Percentiles rank a stretch among this genome's conserved stretches.
phyloP scores from a whole-genome alignment of 768 basidiomycete species.

The Leccinellum rugosiceps region DNA sequence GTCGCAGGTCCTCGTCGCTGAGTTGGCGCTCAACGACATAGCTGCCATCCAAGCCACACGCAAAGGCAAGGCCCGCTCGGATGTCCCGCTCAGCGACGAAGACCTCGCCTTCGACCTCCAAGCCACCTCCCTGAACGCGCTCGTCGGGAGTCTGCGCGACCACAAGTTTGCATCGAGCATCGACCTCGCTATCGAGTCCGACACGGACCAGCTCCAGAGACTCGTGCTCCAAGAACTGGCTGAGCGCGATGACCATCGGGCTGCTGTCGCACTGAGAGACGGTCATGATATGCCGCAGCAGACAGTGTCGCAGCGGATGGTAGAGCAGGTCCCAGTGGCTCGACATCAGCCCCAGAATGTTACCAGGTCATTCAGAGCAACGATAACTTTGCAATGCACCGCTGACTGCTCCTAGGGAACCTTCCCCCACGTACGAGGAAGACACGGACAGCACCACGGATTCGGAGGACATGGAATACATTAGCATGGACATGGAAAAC shows the following conservation, averaged over 20 bases:
- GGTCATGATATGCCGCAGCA: constrained; percentile 23
- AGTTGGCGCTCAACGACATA: constrained; percentile 43
- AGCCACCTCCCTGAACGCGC: constrained; percentile 31
- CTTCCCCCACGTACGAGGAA: not conserved
- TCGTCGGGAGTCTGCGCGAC: constrained; percentile 36
- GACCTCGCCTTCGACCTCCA: constrained; percentile 45
- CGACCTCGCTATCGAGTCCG: constrained; percentile 37
- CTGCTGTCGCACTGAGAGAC: constrained; percentile 37
- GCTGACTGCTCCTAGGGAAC: constrained; percentile 12
- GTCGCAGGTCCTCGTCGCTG: constrained; percentile 38
- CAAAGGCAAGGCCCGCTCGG: constrained; percentile 38
- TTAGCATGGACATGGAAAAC: not conserved
- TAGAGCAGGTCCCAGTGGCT: constrained; percentile 1
- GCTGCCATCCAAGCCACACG: constrained; percentile 29
- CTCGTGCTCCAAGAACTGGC: constrained; percentile 34
- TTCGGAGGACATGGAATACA: not conserved
- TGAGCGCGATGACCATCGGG: constrained; percentile 40
- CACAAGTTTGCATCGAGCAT: constrained; percentile 41
- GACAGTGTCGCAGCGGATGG: constrained; percentile 14
- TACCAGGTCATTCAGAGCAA: constrained; percentile 3
- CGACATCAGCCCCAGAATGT: not conserved
- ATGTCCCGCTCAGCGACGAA: constrained; percentile 37
- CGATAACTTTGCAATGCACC: not conserved
- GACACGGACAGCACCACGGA: not conserved
- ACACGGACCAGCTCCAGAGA: constrained; percentile 32